Percentiles rank a stretch among this genome's conserved stretches.
These are phyloP conservation scores for Aspergillus costaricaensis DNA, from an alignment of 2,329 filamentous ascomycete genomes.

Conservation along the genomic window DNA sequence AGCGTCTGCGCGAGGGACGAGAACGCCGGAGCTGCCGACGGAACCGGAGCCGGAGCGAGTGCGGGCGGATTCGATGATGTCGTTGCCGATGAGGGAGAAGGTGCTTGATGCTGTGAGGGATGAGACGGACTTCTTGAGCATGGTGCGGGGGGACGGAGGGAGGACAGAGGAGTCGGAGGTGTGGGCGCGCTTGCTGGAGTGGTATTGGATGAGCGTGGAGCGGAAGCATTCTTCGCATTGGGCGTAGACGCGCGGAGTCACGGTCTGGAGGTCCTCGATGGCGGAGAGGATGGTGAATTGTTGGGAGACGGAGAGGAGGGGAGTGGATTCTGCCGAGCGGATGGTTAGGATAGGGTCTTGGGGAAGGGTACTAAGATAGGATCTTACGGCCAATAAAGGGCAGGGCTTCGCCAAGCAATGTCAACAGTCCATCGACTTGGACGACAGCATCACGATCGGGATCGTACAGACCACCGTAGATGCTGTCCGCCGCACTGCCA, in stretches of 20 bases:
- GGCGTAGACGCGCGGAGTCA: constrained; percentile 69
- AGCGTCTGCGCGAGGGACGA: constrained; percentile 38
- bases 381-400: constrained; percentile 67
- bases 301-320: constrained; percentile 68
- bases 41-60: constrained; percentile 46
- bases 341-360: background rate
- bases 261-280: constrained; percentile 76
- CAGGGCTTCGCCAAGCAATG: constrained; percentile 79
- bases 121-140: constrained; percentile 66
- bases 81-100: constrained; percentile 72
- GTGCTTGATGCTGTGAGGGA: constrained; percentile 58
- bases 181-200: constrained; percentile 52
- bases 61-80: constrained; percentile 60
- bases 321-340: constrained; percentile 49
- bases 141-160: constrained; percentile 61
- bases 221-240: constrained; percentile 78
- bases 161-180: constrained; percentile 24
- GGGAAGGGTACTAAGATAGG: background rate
- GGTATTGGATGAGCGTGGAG: constrained; percentile 71
- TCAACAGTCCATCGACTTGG: constrained; percentile 81
- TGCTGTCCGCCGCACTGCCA: constrained; percentile 82
- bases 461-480: constrained; percentile 87
- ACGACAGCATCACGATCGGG: constrained; percentile 77
- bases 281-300: constrained; percentile 75
- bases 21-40: constrained; percentile 56